A percentile compares a stretch with the other conserved stretches of the same genome.
Conservation (phyloP, 257 asterid species). For the Solanum ossicruentum region DNA sequence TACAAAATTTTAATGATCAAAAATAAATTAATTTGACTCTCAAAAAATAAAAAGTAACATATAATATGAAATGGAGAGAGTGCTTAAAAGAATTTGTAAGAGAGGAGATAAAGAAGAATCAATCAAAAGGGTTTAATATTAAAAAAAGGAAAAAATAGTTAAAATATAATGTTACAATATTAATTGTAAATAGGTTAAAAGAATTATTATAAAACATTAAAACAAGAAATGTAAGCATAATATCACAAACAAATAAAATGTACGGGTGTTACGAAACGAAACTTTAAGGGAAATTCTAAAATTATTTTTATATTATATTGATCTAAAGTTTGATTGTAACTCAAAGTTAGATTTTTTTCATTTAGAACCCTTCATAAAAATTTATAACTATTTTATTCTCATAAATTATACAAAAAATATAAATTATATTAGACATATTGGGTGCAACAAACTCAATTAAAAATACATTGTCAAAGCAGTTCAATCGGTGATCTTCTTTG, state of each 20-base stretch:
- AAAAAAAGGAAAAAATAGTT: background rate
- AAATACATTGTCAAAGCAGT: fast-evolving
- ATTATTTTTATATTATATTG: background rate
- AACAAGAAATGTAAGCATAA: background rate
- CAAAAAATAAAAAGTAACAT: too few species aligned
- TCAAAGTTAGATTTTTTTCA: background rate
- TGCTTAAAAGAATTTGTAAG: background rate
- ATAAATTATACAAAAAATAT: too few species aligned
- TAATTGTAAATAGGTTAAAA: background rate
- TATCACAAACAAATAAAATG: background rate
- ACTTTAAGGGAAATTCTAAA: background rate
- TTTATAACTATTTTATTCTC: too few species aligned
- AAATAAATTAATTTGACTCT: too few species aligned
- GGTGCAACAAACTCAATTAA: background rate
- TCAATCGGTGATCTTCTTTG: background rate
- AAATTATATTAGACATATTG: too few species aligned
- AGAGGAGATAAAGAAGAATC: background rate
- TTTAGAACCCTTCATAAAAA: background rate
- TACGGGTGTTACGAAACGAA: background rate
- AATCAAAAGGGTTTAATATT: background rate
- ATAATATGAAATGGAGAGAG: too few species aligned
- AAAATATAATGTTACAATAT: background rate
- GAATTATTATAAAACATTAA: background rate
- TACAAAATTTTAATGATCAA: too few species aligned
- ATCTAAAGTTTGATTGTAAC: background rate